Conservation (phyloP, 139 green algal genomes). For the Picochlorum sp. region DNA sequence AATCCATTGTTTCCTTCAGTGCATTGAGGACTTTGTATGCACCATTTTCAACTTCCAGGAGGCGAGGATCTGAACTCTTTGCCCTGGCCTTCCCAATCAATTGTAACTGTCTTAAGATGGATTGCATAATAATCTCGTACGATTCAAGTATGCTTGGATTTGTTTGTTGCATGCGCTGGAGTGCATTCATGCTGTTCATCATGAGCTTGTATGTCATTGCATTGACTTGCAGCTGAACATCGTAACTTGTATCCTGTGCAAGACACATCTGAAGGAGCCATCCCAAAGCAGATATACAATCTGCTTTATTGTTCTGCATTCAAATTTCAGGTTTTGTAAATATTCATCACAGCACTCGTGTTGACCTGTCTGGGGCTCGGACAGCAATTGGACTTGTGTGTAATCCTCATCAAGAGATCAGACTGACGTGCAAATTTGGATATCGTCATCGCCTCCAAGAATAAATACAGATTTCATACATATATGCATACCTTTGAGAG, state of each 20-base stretch:
- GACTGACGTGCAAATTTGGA: slow-evolving; percentile 10
- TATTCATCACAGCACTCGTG: not conserved
- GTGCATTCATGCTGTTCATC: too few species aligned
- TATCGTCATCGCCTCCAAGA: not conserved
- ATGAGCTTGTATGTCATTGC: too few species aligned
- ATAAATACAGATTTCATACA: not conserved
- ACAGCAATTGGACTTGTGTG: slow-evolving; percentile 2
- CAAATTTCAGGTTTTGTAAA: not conserved
- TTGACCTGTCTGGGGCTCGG: not conserved
- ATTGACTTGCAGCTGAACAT: too few species aligned
- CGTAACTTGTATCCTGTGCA: too few species aligned
- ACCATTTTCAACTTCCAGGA: not conserved
- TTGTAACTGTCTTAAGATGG: not conserved
- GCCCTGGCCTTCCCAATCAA: not conserved
- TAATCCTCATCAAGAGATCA: slow-evolving; percentile 8
- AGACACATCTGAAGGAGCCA: not conserved
- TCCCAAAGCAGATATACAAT: not conserved
- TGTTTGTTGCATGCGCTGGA: too few species aligned
- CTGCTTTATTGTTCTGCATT: not conserved
- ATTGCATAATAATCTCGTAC: not conserved
- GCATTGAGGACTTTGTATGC: not conserved
- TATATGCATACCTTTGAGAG: slow-evolving; percentile 3
- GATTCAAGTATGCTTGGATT: not conserved
- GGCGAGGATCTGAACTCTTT: not conserved
- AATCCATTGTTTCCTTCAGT: not conserved